These are phyloP conservation scores for Cryptococcus amylolentus DNA, from an alignment of 1,284 basidiomycete genomes.

Conservation along the genomic window DNA sequence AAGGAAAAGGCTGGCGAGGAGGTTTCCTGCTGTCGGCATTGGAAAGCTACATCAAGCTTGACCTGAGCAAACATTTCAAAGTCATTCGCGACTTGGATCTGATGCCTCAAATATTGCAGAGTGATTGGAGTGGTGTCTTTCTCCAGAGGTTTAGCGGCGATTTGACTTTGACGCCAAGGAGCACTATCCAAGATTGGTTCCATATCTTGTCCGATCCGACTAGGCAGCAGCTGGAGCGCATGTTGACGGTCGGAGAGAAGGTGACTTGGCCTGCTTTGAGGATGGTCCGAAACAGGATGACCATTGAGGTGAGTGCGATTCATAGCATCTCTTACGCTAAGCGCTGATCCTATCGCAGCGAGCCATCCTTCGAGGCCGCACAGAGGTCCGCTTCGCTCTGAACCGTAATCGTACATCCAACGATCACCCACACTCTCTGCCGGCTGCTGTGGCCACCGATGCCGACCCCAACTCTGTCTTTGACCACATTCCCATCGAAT, in stretches of 20 bases:
- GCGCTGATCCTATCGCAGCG: constrained; percentile 56
- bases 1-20: constrained; percentile 76
- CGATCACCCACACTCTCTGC: constrained; percentile 19
- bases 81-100: constrained; percentile 86
- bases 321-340: not conserved
- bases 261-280: constrained; percentile 96
- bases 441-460: not conserved
- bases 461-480: constrained; percentile 4
- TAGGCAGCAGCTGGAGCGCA: constrained; percentile 69
- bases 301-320: constrained; percentile 39
- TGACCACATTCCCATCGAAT: constrained; percentile 46
- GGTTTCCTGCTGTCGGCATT: constrained; percentile 89
- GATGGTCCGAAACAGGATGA: constrained; percentile 80
- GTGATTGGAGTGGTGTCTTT: constrained; percentile 94
- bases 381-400: constrained; percentile 61
- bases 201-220: constrained; percentile 79
- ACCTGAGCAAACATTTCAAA: constrained; percentile 92
- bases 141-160: constrained; percentile 60
- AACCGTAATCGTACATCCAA: constrained; percentile 36
- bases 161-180: constrained; percentile 74
- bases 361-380: constrained; percentile 75
- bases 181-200: constrained; percentile 77
- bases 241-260: constrained; percentile 79
- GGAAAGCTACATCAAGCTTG: constrained; percentile 90
- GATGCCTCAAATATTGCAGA: constrained; percentile 82